Conservation (phyloP, 2,329 filamentous ascomycete species). For the Cercospora janseana region DNA sequence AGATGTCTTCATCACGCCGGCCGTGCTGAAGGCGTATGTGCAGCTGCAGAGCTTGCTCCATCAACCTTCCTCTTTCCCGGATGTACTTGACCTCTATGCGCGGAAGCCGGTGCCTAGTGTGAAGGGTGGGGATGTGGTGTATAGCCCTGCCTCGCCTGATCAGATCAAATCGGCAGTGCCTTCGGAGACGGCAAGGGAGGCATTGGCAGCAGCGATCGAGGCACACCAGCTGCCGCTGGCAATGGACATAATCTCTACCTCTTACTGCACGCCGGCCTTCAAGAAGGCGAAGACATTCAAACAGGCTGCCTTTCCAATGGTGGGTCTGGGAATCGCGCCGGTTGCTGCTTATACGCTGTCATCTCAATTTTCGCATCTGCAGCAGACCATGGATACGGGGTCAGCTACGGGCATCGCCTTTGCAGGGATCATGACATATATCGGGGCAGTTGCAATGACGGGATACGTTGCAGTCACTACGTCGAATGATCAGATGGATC, state of each 20-base stretch:
- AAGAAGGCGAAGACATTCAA: slow-evolving; percentile 65
- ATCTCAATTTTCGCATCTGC: slow-evolving; percentile 62
- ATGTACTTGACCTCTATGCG: slow-evolving; percentile 77
- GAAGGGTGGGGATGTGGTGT: slow-evolving; percentile 53
- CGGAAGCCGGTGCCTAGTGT: slow-evolving; percentile 72
- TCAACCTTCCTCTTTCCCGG: slow-evolving; percentile 72
- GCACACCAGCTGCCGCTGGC: slow-evolving; percentile 75
- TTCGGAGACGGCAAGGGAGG: slow-evolving; percentile 65
- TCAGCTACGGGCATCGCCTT: slow-evolving; percentile 77
- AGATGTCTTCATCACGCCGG: slow-evolving; percentile 74
- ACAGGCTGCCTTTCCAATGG: slow-evolving; percentile 59
- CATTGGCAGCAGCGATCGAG: slow-evolving; percentile 76
- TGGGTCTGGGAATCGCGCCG: slow-evolving; percentile 59
- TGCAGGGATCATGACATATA: slow-evolving; percentile 77
- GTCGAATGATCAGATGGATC: slow-evolving; percentile 89
- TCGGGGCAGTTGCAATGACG: slow-evolving; percentile 75
- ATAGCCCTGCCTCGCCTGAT: slow-evolving; percentile 60
- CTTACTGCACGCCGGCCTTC: slow-evolving; percentile 66
- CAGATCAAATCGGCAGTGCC: slow-evolving; percentile 68
- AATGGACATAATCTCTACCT: slow-evolving; percentile 69
- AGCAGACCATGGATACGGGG: slow-evolving; percentile 72
- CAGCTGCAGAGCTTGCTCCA: slow-evolving; percentile 70
- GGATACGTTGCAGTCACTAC: slow-evolving; percentile 83
- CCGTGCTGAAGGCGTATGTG: slow-evolving; percentile 72
- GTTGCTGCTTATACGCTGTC: slow-evolving; percentile 69